A percentile compares a stretch with the other conserved stretches of the same genome.
These are phyloP conservation scores for Chalciporus pseudorubinellus DNA, from an alignment of 768 basidiomycete species.

Conservation along the genomic window DNA sequence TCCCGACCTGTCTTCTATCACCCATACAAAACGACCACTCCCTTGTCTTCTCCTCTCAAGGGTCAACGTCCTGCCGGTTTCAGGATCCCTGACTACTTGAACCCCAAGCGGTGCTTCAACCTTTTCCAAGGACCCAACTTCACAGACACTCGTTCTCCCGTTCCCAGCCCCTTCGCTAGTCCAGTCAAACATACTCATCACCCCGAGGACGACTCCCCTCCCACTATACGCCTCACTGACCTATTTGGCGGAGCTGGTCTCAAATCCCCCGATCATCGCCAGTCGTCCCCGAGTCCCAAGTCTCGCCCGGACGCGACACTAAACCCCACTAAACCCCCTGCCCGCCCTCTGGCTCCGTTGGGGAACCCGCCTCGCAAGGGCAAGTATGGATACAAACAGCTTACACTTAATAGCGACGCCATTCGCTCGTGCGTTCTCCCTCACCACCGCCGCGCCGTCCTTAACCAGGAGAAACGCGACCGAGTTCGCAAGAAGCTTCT, in stretches of 20 bases:
- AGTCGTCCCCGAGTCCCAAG: background rate
- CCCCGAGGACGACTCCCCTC: conserved; percentile 9
- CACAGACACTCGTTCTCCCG: conserved; percentile 10
- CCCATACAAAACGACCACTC: conserved; percentile 14
- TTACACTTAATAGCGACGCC: conserved; percentile 6
- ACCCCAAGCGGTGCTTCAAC: conserved; percentile 20
- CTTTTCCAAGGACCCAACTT: conserved; percentile 13
- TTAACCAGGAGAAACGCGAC: conserved; percentile 11
- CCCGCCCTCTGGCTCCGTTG: background rate
- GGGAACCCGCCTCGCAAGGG: conserved; percentile 6
- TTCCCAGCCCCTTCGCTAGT: conserved; percentile 16
- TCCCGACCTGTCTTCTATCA: conserved; percentile 8
- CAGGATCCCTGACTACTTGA: conserved; percentile 21
- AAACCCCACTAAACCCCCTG: background rate
- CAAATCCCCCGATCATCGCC: background rate
- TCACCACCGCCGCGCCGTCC: conserved; percentile 3
- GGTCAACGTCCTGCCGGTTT: conserved; percentile 23
- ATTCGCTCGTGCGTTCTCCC: background rate
- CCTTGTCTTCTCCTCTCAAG: conserved; percentile 1
- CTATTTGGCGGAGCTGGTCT: background rate
- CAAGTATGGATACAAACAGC: conserved; percentile 17
- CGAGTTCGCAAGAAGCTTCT: background rate
- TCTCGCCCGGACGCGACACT: background rate
- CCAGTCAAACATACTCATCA: conserved; percentile 5
- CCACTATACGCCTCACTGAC: conserved; percentile 5